Percentiles rank a stretch among this genome's conserved stretches.
Conservation (phyloP, 495 filamentous ascomycete species). For the Daldinia vernicosa region DNA sequence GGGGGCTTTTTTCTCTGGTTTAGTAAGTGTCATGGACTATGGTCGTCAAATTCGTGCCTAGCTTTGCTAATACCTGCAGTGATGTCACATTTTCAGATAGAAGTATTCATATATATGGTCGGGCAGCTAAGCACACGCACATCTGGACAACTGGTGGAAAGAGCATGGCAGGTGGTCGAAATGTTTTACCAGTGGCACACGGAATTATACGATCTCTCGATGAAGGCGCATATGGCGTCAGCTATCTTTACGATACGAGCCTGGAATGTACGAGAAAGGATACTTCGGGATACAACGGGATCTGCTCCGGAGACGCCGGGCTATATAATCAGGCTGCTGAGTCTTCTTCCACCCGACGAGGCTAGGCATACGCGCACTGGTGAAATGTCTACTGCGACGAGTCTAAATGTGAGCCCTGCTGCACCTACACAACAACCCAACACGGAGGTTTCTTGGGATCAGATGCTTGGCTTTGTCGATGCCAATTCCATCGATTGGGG, state of each 20-base stretch:
- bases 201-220: constrained; percentile 55
- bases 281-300: constrained; percentile 34
- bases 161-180: constrained; percentile 59
- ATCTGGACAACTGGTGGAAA: constrained; percentile 59
- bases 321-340: constrained; percentile 49
- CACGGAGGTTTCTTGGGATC: constrained; percentile 44
- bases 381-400: constrained; percentile 9
- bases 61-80: constrained; percentile 38
- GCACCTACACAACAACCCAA: constrained; percentile 20
- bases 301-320: constrained; percentile 44
- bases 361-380: constrained; percentile 22
- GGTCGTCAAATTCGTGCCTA: background rate
- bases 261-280: constrained; percentile 56
- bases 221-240: constrained; percentile 52
- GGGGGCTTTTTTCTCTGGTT: constrained; percentile 62
- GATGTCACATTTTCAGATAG: constrained; percentile 59
- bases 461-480: constrained; percentile 52
- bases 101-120: constrained; percentile 62
- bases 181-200: constrained; percentile 54
- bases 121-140: constrained; percentile 61
- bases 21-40: constrained; percentile 39
- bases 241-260: constrained; percentile 57
- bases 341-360: constrained; percentile 41
- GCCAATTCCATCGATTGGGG: constrained; percentile 51
- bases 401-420: constrained; percentile 2